Evolutionary conservation across 768 basidiomycete species (phyloP).

Genomic region (Boletus pseudo-olivaceus): DNA sequence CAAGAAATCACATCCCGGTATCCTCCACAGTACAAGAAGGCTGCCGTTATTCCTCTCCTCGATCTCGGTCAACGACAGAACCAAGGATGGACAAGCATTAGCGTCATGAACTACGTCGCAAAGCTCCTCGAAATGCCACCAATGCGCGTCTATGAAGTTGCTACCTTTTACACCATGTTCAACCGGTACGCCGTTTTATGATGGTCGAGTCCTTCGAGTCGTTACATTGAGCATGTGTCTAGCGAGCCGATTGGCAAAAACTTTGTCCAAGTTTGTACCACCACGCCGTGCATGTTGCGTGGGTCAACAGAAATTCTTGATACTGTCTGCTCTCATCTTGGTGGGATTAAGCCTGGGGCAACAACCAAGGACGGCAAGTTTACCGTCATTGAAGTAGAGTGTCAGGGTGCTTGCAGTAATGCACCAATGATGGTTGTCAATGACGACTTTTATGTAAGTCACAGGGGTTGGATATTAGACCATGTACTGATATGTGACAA

Average conservation of each 20-base stretch:
- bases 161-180: constrained; percentile 99
- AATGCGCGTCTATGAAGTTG: constrained; percentile 99
- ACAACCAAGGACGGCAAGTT: constrained; percentile 97
- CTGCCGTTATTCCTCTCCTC: constrained; percentile 93
- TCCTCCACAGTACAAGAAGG: constrained; percentile 98
- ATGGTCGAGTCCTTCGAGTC: background rate
- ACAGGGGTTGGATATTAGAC: background rate
- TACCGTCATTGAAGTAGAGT: constrained; percentile 97
- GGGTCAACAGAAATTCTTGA: constrained; percentile 90
- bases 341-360: constrained; percentile 79
- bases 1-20: constrained; percentile 90
- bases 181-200: constrained; percentile 65
- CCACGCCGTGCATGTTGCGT: constrained; percentile 94
- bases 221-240: background rate
- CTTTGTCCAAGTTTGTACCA: constrained; percentile 98
- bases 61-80: constrained; percentile 97
- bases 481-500: constrained; percentile 9
- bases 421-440: constrained; percentile 95
- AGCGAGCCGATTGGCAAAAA: constrained; percentile 92
- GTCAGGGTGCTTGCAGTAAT: constrained; percentile 97
- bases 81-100: constrained; percentile 97
- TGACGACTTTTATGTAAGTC: constrained; percentile 91
- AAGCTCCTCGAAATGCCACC: constrained; percentile 90
- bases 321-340: constrained; percentile 78
- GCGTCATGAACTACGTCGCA: constrained; percentile 98